These are phyloP conservation scores for Cladosporium sp. DNA, from an alignment of 2,329 filamentous ascomycete species.

Conservation along the genomic window DNA sequence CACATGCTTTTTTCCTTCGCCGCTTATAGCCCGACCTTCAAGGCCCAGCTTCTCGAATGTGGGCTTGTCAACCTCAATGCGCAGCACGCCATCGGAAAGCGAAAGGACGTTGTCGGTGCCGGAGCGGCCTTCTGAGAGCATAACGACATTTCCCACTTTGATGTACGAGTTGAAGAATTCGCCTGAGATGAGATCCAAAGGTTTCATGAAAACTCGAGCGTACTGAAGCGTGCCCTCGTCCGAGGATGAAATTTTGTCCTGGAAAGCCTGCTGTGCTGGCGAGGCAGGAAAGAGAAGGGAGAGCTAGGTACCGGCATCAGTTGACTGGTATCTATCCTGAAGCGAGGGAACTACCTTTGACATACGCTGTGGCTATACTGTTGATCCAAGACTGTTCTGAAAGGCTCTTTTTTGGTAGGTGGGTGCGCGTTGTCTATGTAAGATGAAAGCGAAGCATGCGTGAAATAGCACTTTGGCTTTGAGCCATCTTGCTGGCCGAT, in stretches of 20 bases:
- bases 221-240: constrained; percentile 51
- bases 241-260: neutral
- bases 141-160: constrained; percentile 74
- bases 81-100: constrained; percentile 70
- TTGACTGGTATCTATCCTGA: neutral
- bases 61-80: constrained; percentile 75
- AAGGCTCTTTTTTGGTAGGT: constrained; percentile 73
- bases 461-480: constrained; percentile 68
- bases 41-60: constrained; percentile 82
- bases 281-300: constrained; percentile 69
- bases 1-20: constrained; percentile 60
- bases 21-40: constrained; percentile 65
- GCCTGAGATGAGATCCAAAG: constrained; percentile 69
- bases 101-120: constrained; percentile 72
- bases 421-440: constrained; percentile 71
- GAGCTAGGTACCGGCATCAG: constrained; percentile 44
- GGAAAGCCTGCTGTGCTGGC: neutral
- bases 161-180: constrained; percentile 84
- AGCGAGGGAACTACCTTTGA: neutral
- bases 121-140: constrained; percentile 77
- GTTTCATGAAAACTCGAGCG: constrained; percentile 68
- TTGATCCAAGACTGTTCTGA: constrained; percentile 65
- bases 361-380: constrained; percentile 66
- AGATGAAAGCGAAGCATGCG: constrained; percentile 62
- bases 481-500: constrained; percentile 21